These are phyloP conservation scores for Barbatosphaeria neglecta DNA, from an alignment of 495 filamentous ascomycete genomes.

Conservation along the genomic window DNA sequence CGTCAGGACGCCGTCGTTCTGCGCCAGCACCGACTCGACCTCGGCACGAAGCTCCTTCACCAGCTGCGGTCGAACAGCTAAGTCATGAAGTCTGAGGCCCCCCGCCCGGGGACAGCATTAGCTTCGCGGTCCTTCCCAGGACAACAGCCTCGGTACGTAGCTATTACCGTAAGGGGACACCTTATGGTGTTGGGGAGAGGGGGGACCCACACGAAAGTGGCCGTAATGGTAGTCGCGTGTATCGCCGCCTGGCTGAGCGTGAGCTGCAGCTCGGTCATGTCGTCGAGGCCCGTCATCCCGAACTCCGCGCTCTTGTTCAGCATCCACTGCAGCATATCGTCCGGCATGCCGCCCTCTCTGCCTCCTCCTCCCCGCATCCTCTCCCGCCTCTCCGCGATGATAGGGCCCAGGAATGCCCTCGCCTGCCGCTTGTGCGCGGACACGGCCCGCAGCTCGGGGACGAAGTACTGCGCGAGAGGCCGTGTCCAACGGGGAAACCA, in stretches of 20 bases:
- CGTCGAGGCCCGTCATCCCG: slow-evolving; percentile 3
- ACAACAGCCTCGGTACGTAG: background rate
- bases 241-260: slow-evolving; percentile 19
- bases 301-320: slow-evolving; percentile 9
- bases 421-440: slow-evolving; percentile 9
- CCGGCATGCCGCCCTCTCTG: slow-evolving; percentile 3
- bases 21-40: slow-evolving; percentile 10
- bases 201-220: slow-evolving; percentile 11
- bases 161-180: no score
- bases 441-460: slow-evolving; percentile 9
- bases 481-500: slow-evolving; percentile 10
- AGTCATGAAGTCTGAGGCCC: slow-evolving; percentile 13
- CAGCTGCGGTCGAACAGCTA: slow-evolving; percentile 13
- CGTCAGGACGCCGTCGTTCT: slow-evolving; percentile 13
- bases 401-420: slow-evolving; percentile 7
- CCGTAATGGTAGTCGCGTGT: slow-evolving; percentile 19
- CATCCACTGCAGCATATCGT: slow-evolving; percentile 19
- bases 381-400: slow-evolving; percentile 7
- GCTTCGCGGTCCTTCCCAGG: no score
- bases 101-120: no score
- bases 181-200: no score
- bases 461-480: slow-evolving; percentile 11
- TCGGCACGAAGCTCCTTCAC: slow-evolving; percentile 15
- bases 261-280: slow-evolving; percentile 13
- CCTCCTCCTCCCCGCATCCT: slow-evolving; percentile 8